phyloP scores from a whole-genome alignment of 768 basidiomycete genomes.

The Megacollybia marginata region DNA sequence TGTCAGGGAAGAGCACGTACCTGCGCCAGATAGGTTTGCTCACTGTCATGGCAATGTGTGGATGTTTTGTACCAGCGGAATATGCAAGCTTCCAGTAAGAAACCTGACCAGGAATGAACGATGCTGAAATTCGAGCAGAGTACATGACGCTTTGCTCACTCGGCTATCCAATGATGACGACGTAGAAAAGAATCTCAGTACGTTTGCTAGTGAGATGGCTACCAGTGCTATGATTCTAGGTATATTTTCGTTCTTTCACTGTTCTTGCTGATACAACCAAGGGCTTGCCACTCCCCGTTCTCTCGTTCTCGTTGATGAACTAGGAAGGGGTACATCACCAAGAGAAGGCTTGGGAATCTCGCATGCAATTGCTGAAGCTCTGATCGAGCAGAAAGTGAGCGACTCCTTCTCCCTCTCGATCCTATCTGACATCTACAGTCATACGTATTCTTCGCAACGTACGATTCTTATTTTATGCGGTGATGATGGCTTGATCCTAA shows the following conservation, averaged over 20 bases:
- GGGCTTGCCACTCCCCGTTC: conserved; percentile 65
- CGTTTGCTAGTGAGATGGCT: conserved; percentile 94
- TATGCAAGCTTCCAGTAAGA: conserved; percentile 81
- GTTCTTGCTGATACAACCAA: conserved; percentile 15
- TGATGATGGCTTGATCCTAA: conserved; percentile 3
- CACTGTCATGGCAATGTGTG: conserved; percentile 80
- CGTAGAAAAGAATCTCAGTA: conserved; percentile 83
- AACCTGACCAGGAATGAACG: not conserved
- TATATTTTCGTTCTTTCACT: conserved; percentile 13
- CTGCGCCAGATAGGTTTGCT: conserved; percentile 82
- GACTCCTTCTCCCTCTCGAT: not conserved
- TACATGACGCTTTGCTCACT: conserved; percentile 79
- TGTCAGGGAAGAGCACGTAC: conserved; percentile 85
- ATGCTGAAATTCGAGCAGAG: conserved; percentile 26
- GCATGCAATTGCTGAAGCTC: conserved; percentile 75
- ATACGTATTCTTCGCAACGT: conserved; percentile 92
- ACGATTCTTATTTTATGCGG: conserved; percentile 10
- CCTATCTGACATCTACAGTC: conserved; percentile 26
- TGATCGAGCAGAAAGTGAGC: conserved; percentile 63
- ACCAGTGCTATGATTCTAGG: conserved; percentile 88
- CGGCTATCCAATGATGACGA: conserved; percentile 93
- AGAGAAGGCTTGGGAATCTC: conserved; percentile 76
- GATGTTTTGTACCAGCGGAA: conserved; percentile 89
- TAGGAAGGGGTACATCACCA: conserved; percentile 88
- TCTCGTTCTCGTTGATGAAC: conserved; percentile 86